Evolutionary conservation across 2,329 filamentous ascomycete species (phyloP).

Genomic region (Xylaria sp.): DNA sequence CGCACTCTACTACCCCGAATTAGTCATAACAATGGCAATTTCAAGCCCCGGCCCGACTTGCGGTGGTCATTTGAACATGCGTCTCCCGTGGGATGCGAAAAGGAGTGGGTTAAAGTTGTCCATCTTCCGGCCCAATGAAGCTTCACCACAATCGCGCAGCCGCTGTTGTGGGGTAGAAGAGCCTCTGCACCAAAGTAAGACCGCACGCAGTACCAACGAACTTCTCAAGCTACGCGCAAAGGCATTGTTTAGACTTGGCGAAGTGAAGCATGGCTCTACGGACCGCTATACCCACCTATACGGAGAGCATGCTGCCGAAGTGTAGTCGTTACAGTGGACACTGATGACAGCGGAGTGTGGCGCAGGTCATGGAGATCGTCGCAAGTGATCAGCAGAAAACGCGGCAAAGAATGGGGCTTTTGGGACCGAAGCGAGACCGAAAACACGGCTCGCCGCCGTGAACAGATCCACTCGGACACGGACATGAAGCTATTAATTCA

Average conservation of each 20-base stretch:
- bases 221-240: background rate
- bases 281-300: conserved; percentile 32
- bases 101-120: conserved; percentile 15
- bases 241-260: conserved; percentile 13
- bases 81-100: background rate
- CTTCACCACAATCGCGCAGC: conserved; percentile 18
- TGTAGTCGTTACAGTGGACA: conserved; percentile 32
- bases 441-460: conserved; percentile 25
- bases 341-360: conserved; percentile 27
- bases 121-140: conserved; percentile 36
- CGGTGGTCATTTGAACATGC: conserved; percentile 24
- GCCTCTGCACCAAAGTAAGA: conserved; percentile 20
- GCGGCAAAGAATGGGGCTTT: conserved; percentile 28
- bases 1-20: background rate
- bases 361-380: conserved; percentile 27
- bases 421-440: conserved; percentile 33
- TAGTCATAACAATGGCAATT: conserved; percentile 25
- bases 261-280: conserved; percentile 30
- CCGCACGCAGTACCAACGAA: conserved; percentile 22
- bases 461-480: conserved; percentile 31
- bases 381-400: conserved; percentile 26
- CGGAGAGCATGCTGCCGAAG: conserved; percentile 40
- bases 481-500: conserved; percentile 17
- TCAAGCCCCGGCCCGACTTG: conserved; percentile 31
- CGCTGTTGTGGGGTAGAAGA: conserved; percentile 13